Percentiles rank a stretch among this genome's conserved stretches.
These are phyloP conservation scores for Bombardia bombarda DNA, from an alignment of 495 filamentous ascomycete genomes.

Conservation along the genomic window DNA sequence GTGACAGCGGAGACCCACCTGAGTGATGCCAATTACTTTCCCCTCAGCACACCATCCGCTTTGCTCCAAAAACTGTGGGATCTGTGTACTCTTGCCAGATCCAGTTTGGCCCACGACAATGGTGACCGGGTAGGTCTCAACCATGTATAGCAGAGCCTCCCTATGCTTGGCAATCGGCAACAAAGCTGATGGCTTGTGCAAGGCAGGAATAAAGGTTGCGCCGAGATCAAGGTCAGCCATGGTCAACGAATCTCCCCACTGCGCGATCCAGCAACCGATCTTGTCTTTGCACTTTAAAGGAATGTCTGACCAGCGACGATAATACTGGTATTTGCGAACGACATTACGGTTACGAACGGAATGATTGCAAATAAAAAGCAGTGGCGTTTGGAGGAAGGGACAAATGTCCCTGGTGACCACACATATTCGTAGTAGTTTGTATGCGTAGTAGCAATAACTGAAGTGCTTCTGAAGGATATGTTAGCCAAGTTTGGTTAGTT, in stretches of 20 bases:
- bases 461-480: too few species aligned
- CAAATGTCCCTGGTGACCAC: too few species aligned
- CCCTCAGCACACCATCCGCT: conserved; percentile 81
- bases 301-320: too few species aligned
- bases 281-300: too few species aligned
- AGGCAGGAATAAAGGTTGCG: conserved; percentile 60
- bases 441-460: too few species aligned
- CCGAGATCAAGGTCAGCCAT: conserved; percentile 55
- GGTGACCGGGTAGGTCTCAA: conserved; percentile 70
- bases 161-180: conserved; percentile 73
- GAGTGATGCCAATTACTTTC: conserved; percentile 82
- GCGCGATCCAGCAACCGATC: neutral
- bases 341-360: too few species aligned
- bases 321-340: too few species aligned
- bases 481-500: too few species aligned
- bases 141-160: conserved; percentile 63
- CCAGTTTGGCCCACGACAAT: conserved; percentile 89
- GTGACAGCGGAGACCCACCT: too few species aligned
- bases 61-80: conserved; percentile 79
- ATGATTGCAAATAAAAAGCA: too few species aligned
- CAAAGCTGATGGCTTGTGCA: conserved; percentile 70
- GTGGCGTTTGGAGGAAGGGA: too few species aligned
- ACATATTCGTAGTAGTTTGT: too few species aligned
- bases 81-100: conserved; percentile 83
- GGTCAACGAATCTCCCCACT: neutral